A percentile compares a stretch with the other conserved stretches of the same genome.
Evolutionary conservation across 2,329 filamentous ascomycete genomes (phyloP).

Genomic region (Diplocarpon rosae): DNA sequence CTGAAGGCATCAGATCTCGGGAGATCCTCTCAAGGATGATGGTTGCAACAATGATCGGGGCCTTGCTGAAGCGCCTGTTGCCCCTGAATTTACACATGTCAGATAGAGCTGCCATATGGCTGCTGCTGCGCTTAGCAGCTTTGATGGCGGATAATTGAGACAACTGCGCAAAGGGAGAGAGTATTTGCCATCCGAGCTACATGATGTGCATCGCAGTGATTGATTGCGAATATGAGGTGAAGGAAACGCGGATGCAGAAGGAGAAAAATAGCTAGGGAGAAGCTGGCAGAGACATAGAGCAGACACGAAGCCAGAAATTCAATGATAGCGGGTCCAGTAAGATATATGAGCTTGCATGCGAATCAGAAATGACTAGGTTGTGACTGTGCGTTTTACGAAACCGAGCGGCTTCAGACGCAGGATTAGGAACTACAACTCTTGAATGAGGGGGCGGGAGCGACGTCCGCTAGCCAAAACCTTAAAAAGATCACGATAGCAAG

Average conservation of each 20-base stretch:
- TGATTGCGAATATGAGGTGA: neutral
- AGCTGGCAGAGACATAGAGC: too few relatives aligned
- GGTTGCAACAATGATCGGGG: slow-evolving; percentile 1
- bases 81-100: neutral
- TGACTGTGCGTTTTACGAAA: too few relatives aligned
- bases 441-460: neutral
- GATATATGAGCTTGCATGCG: too few relatives aligned
- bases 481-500: neutral
- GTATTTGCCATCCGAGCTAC: too few relatives aligned
- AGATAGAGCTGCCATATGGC: neutral
- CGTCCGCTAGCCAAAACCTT: neutral
- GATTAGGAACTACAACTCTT: too few relatives aligned
- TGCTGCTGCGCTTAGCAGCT: neutral
- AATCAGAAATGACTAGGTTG: too few relatives aligned
- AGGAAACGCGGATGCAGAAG: neutral
- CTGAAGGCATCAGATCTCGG: slow-evolving; percentile 1
- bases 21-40: slow-evolving; percentile 9
- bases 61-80: slow-evolving; percentile 1
- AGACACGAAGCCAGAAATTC: too few relatives aligned
- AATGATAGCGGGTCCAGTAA: too few relatives aligned
- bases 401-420: too few relatives aligned
- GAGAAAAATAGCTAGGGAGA: too few relatives aligned
- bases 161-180: too few relatives aligned
- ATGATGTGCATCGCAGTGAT: too few relatives aligned
- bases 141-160: neutral